These are phyloP conservation scores for Pythium chondricola DNA, from an alignment of 352 stramenopile species.

Conservation along the genomic window DNA sequence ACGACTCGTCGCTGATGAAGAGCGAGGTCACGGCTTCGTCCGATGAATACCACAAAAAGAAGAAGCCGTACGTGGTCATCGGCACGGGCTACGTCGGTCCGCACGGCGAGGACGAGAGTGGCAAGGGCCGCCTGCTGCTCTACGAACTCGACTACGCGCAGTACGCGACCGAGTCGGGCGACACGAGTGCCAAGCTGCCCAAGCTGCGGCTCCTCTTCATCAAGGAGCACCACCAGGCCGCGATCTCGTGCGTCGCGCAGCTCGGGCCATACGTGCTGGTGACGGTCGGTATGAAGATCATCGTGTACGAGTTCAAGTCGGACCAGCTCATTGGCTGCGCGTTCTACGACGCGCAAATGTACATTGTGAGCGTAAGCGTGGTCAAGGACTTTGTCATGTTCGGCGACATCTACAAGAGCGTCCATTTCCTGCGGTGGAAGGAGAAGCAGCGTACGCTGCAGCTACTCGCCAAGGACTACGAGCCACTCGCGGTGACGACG, in stretches of 20 bases:
- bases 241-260: slow-evolving; percentile 71
- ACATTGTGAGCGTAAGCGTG: slow-evolving; percentile 77
- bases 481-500: slow-evolving; percentile 66
- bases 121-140: slow-evolving; percentile 69
- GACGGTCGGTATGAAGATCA: slow-evolving; percentile 81
- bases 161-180: slow-evolving; percentile 69
- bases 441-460: slow-evolving; percentile 76
- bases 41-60: slow-evolving; percentile 68
- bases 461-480: slow-evolving; percentile 82
- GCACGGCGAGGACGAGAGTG: slow-evolving; percentile 83
- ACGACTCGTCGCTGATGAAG: slow-evolving; percentile 75
- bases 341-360: slow-evolving; percentile 87
- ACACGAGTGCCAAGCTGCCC: slow-evolving; percentile 69
- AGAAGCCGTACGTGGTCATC: slow-evolving; percentile 77
- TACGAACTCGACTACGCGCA: slow-evolving; percentile 88
- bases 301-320: slow-evolving; percentile 87
- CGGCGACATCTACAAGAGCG: slow-evolving; percentile 85
- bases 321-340: slow-evolving; percentile 81
- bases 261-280: slow-evolving; percentile 80
- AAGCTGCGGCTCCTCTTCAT: slow-evolving; percentile 81
- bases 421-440: slow-evolving; percentile 84
- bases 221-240: slow-evolving; percentile 81
- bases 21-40: slow-evolving; percentile 61
- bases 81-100: slow-evolving; percentile 79
- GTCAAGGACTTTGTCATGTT: slow-evolving; percentile 86